A percentile compares a stretch with the other conserved stretches of the same genome.
Conservation (phyloP, 768 basidiomycete genomes). For the Clitopilus hobsonii region DNA sequence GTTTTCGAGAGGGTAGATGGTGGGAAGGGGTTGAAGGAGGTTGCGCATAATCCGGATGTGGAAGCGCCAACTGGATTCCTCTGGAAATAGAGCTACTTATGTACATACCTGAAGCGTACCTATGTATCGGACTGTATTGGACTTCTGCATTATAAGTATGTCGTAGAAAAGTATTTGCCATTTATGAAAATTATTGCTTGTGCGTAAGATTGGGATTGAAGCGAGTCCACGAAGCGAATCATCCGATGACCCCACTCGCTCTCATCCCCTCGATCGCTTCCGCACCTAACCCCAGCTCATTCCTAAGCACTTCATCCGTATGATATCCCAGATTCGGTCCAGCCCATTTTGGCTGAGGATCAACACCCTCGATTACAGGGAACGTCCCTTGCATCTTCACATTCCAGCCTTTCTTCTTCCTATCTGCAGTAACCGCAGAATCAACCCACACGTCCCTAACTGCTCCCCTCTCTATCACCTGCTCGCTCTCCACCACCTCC, state of each 20-base stretch:
- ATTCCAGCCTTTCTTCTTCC: constrained; percentile 40
- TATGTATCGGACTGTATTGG: neutral
- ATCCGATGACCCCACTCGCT: constrained; percentile 39
- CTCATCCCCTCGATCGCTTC: constrained; percentile 34
- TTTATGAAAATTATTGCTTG: no score
- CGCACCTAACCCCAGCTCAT: constrained; percentile 34
- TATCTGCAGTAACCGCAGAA: no score
- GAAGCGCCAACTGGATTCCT: constrained; percentile 53
- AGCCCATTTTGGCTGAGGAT: constrained; percentile 59
- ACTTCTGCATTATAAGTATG: no score
- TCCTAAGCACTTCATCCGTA: constrained; percentile 43
- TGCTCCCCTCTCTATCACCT: constrained; percentile 47
- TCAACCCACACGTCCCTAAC: constrained; percentile 55
- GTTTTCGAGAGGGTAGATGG: constrained; percentile 63
- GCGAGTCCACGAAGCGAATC: neutral
- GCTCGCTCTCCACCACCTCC: constrained; percentile 58
- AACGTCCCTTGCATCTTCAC: constrained; percentile 67
- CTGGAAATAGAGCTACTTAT: constrained; percentile 27
- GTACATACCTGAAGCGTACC: neutral
- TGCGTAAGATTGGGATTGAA: no score
- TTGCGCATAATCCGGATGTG: constrained; percentile 42
- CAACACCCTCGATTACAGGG: constrained; percentile 56
- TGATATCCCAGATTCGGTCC: constrained; percentile 64
- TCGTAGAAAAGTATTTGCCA: no score
- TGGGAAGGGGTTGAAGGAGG: constrained; percentile 47